Percentiles rank a stretch among this genome's conserved stretches.
Evolutionary conservation across 2,329 filamentous ascomycete species (phyloP).

Genomic region (Fusarium camptoceras): DNA sequence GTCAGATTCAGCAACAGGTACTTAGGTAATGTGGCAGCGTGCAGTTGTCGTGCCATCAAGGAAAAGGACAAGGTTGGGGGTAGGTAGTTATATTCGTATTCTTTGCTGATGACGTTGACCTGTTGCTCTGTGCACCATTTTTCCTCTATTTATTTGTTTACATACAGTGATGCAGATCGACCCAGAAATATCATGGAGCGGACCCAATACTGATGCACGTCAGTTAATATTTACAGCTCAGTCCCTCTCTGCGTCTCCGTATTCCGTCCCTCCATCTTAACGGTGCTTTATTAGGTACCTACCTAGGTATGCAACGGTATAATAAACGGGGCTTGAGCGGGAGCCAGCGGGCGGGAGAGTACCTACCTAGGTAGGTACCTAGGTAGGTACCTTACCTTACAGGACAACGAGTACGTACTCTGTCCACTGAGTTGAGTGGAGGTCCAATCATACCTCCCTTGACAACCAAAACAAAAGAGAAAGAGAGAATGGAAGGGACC

Average conservation of each 20-base stretch:
- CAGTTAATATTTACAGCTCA: constrained; percentile 11
- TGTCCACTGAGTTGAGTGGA: background rate
- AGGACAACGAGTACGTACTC: constrained; percentile 9
- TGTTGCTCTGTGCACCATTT: background rate
- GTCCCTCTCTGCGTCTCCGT: background rate
- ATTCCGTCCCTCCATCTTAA: constrained; percentile 22
- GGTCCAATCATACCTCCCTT: constrained; percentile 25
- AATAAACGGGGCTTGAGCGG: constrained; percentile 27
- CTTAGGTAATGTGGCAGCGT: background rate
- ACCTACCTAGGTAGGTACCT: too few relatives aligned
- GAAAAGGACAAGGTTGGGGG: constrained; percentile 1
- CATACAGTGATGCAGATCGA: background rate
- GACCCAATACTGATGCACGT: background rate
- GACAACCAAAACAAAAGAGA: constrained; percentile 19
- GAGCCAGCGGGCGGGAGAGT: constrained; percentile 16
- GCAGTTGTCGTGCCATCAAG: constrained; percentile 28
- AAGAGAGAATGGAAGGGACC: background rate
- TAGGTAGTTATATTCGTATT: background rate
- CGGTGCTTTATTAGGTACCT: too few relatives aligned
- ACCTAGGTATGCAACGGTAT: constrained; percentile 29
- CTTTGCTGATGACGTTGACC: constrained; percentile 9
- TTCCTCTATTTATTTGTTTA: background rate
- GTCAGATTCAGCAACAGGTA: background rate
- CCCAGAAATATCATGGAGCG: background rate
- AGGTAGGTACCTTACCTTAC: too few relatives aligned